These are phyloP conservation scores for Silybum marianum DNA, from an alignment of 129 eudicot species.

Conservation along the genomic window DNA sequence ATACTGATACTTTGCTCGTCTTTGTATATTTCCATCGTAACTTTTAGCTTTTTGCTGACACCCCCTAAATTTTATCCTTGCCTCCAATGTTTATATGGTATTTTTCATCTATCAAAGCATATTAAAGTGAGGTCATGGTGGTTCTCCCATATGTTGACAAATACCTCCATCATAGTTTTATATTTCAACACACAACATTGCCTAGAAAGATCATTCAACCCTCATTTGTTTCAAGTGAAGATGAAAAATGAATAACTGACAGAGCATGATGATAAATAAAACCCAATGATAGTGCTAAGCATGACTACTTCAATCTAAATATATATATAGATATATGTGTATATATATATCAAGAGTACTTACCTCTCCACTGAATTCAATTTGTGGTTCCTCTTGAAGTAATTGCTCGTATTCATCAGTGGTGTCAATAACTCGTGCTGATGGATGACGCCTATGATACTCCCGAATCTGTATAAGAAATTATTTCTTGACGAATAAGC, in stretches of 20 bases:
- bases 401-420: constrained; percentile 79
- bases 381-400: constrained; percentile 81
- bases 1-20: neutral
- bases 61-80: too few species aligned
- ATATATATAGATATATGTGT: too few species aligned
- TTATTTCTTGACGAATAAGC: neutral
- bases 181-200: neutral
- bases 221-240: neutral
- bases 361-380: constrained; percentile 99
- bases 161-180: neutral
- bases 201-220: neutral
- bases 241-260: neutral
- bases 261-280: neutral
- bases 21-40: too few species aligned
- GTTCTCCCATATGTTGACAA: neutral
- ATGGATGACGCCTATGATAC: constrained; percentile 91
- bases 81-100: neutral
- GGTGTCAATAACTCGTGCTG: constrained; percentile 82
- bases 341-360: constrained; percentile 25
- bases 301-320: neutral
- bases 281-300: neutral
- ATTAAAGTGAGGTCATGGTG: neutral
- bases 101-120: neutral
- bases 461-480: constrained; percentile 67
- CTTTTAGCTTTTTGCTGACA: neutral